A percentile compares a stretch with the other conserved stretches of the same genome.
Evolutionary conservation across 257 asterid species (phyloP).

Genomic region (Solanum gandarillasii): DNA sequence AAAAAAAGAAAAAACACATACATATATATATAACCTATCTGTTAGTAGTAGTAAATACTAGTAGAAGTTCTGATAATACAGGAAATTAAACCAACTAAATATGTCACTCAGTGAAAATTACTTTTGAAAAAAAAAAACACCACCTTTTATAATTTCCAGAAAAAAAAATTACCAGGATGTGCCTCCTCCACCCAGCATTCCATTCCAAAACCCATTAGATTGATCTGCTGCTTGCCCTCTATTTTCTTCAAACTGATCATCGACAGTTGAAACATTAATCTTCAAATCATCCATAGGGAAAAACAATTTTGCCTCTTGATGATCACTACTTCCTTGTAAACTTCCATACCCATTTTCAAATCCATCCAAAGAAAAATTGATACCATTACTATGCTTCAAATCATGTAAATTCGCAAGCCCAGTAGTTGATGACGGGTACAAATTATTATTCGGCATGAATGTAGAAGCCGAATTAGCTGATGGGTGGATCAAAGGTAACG

Average conservation of each 20-base stretch:
- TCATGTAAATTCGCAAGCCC: slow-evolving; percentile 17
- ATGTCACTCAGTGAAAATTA: not conserved
- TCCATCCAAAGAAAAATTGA: slow-evolving; percentile 50
- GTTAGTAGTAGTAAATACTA: slow-evolving; percentile 4
- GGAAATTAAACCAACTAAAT: not conserved
- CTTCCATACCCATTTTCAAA: slow-evolving; percentile 18
- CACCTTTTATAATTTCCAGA: not conserved
- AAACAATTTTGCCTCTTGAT: slow-evolving; percentile 24
- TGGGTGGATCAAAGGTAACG: slow-evolving; percentile 20
- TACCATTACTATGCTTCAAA: slow-evolving; percentile 19
- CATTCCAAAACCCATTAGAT: slow-evolving; percentile 54
- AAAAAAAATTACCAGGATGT: slow-evolving; percentile 25
- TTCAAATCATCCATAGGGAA: slow-evolving; percentile 55
- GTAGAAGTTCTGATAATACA: not conserved
- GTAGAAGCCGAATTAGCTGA: slow-evolving; percentile 9
- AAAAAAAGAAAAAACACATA: not conserved
- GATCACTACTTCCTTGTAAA: slow-evolving; percentile 4
- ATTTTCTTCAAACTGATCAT: slow-evolving; percentile 16
- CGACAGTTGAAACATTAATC: slow-evolving; percentile 8
- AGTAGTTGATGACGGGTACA: slow-evolving; percentile 17
- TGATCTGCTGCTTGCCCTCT: slow-evolving; percentile 29
- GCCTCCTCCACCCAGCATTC: slow-evolving; percentile 49
- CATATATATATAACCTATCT: not conserved
- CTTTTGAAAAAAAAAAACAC: not conserved
- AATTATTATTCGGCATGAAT: slow-evolving; percentile 26